A percentile compares a stretch with the other conserved stretches of the same genome.
phyloP scores from a whole-genome alignment of 495 filamentous ascomycete genomes.

The Aspergillus asperescens region DNA sequence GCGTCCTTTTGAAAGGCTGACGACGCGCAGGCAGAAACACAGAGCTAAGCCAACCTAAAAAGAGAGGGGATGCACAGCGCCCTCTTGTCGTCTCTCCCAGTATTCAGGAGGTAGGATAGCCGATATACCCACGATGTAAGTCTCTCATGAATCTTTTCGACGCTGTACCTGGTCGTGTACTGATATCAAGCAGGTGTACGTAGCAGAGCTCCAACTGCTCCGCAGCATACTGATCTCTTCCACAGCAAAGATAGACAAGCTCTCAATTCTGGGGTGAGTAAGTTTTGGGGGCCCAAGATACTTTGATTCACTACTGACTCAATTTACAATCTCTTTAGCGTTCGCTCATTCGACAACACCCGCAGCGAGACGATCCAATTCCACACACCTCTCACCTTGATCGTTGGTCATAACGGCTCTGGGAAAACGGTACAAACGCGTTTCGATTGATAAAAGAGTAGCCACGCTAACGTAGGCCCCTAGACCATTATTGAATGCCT shows the following conservation, averaged over 20 bases:
- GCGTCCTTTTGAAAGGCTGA: conserved; percentile 15
- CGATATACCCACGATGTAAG: not conserved
- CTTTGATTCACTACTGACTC: conserved; percentile 1
- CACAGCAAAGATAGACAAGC: conserved; percentile 74
- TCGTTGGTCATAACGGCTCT: conserved; percentile 94
- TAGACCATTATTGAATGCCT: conserved; percentile 97
- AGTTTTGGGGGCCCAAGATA: not conserved
- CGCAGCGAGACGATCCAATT: conserved; percentile 81
- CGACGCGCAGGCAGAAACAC: conserved; percentile 9
- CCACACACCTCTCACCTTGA: conserved; percentile 83
- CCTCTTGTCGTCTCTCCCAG: not conserved
- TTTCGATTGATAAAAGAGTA: not conserved
- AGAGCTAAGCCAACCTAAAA: not conserved
- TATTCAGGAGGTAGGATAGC: not conserved
- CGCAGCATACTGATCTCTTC: conserved; percentile 6
- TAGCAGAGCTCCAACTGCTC: not conserved
- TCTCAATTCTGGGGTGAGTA: conserved; percentile 71
- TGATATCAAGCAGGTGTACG: conserved; percentile 1
- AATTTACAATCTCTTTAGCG: conserved; percentile 39
- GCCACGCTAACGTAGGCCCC: not conserved
- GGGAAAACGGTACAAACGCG: conserved; percentile 69
- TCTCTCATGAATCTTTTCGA: not conserved
- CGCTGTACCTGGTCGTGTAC: not conserved
- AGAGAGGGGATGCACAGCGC: not conserved
- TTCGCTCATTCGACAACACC: conserved; percentile 85